These are phyloP conservation scores for Xylaria acuta DNA, from an alignment of 495 filamentous ascomycete species.

Conservation along the genomic window DNA sequence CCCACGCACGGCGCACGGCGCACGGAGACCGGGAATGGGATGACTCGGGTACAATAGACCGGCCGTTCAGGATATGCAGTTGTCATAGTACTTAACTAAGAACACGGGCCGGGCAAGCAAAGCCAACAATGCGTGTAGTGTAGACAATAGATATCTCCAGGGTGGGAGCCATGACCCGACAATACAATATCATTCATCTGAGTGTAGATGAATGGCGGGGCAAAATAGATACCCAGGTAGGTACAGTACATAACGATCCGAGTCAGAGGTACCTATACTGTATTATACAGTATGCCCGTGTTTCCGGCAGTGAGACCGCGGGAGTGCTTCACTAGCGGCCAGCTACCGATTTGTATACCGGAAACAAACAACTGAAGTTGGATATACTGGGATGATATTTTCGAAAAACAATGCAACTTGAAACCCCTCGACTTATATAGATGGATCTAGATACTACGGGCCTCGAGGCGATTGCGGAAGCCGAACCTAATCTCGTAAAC, in stretches of 20 bases:
- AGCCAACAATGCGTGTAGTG: background rate
- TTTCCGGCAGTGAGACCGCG: background rate
- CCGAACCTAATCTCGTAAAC: background rate
- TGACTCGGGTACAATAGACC: background rate
- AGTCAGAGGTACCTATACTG: background rate
- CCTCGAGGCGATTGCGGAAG: background rate
- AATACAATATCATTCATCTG: background rate
- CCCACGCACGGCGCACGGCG: no score
- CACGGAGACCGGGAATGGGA: background rate
- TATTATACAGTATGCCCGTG: background rate
- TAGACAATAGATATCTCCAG: background rate
- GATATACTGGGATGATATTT: background rate
- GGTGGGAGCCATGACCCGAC: no score
- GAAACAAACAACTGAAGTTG: background rate
- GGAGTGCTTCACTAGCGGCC: constrained; percentile 29
- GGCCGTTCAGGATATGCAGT: background rate
- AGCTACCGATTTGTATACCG: background rate
- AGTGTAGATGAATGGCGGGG: no score
- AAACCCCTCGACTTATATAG: background rate
- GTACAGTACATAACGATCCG: no score
- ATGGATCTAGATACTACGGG: background rate
- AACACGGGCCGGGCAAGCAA: background rate
- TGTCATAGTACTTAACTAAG: background rate
- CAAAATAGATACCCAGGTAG: no score
- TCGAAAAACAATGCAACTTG: background rate